Evolutionary conservation across 2,329 filamentous ascomycete genomes (phyloP).

Genomic region (Coniochaeta ligniaria): DNA sequence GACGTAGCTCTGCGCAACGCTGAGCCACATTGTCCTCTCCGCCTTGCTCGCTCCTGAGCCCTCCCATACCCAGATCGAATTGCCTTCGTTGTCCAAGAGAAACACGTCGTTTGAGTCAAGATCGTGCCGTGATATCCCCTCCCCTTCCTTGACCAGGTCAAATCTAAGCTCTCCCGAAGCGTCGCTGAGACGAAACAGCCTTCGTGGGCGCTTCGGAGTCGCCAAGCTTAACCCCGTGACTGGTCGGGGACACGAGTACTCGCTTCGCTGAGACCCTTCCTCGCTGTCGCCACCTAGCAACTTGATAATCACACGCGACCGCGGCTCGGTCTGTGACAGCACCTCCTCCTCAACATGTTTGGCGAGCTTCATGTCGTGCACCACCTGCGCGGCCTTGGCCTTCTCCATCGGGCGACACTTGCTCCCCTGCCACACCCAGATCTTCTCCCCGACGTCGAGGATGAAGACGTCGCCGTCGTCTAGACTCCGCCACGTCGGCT

Average conservation of each 20-base stretch:
- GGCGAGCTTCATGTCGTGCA: slow-evolving; percentile 55
- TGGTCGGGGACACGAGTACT: slow-evolving; percentile 18
- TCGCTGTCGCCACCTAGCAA: slow-evolving; percentile 42
- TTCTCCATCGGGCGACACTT: slow-evolving; percentile 63
- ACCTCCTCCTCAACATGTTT: slow-evolving; percentile 62
- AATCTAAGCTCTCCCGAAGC: slow-evolving; percentile 50
- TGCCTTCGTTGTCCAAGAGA: slow-evolving; percentile 50
- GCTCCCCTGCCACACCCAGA: slow-evolving; percentile 64
- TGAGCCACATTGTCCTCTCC: slow-evolving; percentile 56
- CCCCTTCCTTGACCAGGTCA: slow-evolving; percentile 49
- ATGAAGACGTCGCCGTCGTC: slow-evolving; percentile 62
- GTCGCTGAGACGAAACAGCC: slow-evolving; percentile 57
- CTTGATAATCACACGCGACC: slow-evolving; percentile 46
- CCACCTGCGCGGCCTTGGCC: slow-evolving; percentile 59
- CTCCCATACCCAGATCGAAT: slow-evolving; percentile 59
- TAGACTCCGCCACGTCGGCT: slow-evolving; percentile 52
- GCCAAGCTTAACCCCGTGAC: slow-evolving; percentile 5
- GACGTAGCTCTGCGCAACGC: slow-evolving; percentile 50
- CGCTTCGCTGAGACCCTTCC: slow-evolving; percentile 32
- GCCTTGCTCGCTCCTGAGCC: slow-evolving; percentile 47
- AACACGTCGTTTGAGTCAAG: slow-evolving; percentile 56
- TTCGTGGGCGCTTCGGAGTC: slow-evolving; percentile 14
- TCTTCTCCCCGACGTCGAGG: slow-evolving; percentile 54
- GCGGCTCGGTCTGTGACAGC: slow-evolving; percentile 51
- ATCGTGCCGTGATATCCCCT: slow-evolving; percentile 34